Percentiles rank a stretch among this genome's conserved stretches.
Evolutionary conservation across 768 basidiomycete species (phyloP).

Genomic region (Leccinellum rugosiceps): DNA sequence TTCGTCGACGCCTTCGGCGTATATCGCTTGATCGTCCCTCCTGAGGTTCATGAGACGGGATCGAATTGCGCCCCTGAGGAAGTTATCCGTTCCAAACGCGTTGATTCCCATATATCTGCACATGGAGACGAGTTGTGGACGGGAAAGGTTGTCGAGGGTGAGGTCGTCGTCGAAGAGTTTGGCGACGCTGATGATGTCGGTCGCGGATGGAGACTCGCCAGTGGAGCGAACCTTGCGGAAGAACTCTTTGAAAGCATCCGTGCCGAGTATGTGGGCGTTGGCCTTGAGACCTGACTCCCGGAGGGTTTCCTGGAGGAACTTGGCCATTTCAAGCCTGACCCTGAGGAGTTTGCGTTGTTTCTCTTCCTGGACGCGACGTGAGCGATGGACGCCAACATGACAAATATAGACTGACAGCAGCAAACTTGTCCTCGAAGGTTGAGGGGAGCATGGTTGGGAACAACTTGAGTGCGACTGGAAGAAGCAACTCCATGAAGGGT

Average conservation of each 20-base stretch:
- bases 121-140: constrained; percentile 98
- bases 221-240: constrained; percentile 98
- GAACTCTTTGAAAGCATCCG: constrained; percentile 97
- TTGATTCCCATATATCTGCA: constrained; percentile 97
- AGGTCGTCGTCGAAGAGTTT: constrained; percentile 97
- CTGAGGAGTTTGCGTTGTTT: constrained; percentile 94
- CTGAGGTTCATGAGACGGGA: constrained; percentile 78
- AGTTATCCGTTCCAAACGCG: constrained; percentile 98
- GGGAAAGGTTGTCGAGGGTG: constrained; percentile 95
- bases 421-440: constrained; percentile 96
- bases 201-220: constrained; percentile 85
- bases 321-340: constrained; percentile 96
- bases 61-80: constrained; percentile 88
- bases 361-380: constrained; percentile 63
- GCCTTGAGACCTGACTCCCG: constrained; percentile 92
- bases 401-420: constrained; percentile 56
- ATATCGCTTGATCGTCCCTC: constrained; percentile 91
- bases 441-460: constrained; percentile 99
- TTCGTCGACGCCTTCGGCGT: constrained; percentile 84
- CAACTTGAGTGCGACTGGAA: constrained; percentile 93
- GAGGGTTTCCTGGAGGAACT: constrained; percentile 97
- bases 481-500: constrained; percentile 96
- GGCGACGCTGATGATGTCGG: constrained; percentile 91
- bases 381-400: neutral
- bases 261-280: constrained; percentile 88